phyloP scores from a whole-genome alignment of 768 basidiomycete genomes.

The Gloeophyllum trabeum region DNA sequence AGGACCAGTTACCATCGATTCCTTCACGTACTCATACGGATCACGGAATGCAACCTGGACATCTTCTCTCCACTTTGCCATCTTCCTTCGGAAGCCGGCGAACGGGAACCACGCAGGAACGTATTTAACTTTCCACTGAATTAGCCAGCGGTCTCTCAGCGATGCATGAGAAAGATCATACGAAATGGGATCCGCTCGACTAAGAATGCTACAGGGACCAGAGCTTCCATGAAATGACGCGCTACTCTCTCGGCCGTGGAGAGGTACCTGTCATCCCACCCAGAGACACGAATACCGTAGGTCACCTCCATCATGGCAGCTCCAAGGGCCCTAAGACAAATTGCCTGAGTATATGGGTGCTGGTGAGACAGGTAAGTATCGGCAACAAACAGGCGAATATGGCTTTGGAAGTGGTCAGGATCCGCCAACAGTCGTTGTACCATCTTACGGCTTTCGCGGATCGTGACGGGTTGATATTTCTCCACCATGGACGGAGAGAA shows the following conservation, averaged over 20 bases:
- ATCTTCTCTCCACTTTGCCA: slow-evolving; percentile 12
- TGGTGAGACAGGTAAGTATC: not conserved
- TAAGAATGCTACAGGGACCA: slow-evolving; percentile 22
- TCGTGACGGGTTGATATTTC: not conserved
- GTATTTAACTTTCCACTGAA: slow-evolving; percentile 15
- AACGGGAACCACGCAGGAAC: slow-evolving; percentile 31
- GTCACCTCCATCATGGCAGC: not conserved
- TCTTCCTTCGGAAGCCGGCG: slow-evolving; percentile 21
- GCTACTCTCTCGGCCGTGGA: not conserved
- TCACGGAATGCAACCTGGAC: not conserved
- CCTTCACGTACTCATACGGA: not conserved
- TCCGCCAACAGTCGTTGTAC: not conserved
- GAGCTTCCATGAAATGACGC: not conserved
- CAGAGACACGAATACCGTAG: not conserved
- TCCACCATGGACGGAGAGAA: not conserved
- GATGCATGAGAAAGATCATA: not conserved
- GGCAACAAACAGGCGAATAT: not conserved
- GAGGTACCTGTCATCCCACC: not conserved
- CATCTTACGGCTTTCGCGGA: not conserved
- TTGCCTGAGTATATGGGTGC: not conserved
- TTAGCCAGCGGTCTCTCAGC: not conserved
- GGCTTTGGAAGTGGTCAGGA: not conserved
- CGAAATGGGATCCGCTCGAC: slow-evolving; percentile 21
- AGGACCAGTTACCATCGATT: not conserved
- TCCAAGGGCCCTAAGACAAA: not conserved